A percentile compares a stretch with the other conserved stretches of the same genome.
These are phyloP conservation scores for Podospora comata DNA, from an alignment of 495 filamentous ascomycete species.

Conservation along the genomic window DNA sequence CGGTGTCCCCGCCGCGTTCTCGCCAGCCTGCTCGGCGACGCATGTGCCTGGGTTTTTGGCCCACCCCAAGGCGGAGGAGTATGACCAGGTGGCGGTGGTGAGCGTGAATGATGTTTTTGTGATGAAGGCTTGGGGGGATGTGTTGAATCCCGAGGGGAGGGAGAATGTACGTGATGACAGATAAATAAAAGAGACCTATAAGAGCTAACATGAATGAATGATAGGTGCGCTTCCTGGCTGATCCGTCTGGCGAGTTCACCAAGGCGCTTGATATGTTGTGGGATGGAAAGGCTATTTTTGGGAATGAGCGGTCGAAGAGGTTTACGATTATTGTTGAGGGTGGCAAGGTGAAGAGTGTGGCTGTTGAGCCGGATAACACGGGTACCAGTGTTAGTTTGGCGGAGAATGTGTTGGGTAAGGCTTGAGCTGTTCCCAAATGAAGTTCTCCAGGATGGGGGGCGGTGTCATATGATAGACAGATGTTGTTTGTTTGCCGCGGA, in stretches of 20 bases:
- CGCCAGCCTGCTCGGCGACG: slow-evolving; percentile 70
- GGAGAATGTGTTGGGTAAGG: slow-evolving; percentile 61
- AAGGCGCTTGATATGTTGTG: slow-evolving; percentile 80
- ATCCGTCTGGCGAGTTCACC: slow-evolving; percentile 80
- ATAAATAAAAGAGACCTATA: too few species aligned
- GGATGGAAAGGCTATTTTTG: slow-evolving; percentile 80
- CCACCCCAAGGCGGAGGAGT: slow-evolving; percentile 66
- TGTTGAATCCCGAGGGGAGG: slow-evolving; percentile 59
- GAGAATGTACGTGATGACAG: not conserved
- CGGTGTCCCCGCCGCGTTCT: slow-evolving; percentile 88
- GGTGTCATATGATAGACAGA: not conserved
- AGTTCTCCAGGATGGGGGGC: too few species aligned
- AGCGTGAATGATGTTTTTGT: slow-evolving; percentile 95
- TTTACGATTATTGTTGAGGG: slow-evolving; percentile 78
- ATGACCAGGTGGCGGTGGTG: slow-evolving; percentile 80
- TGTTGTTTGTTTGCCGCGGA: not conserved
- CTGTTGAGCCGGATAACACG: slow-evolving; percentile 91
- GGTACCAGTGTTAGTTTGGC: slow-evolving; percentile 61
- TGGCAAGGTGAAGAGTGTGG: slow-evolving; percentile 70
- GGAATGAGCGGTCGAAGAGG: slow-evolving; percentile 78
- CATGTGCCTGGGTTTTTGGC: slow-evolving; percentile 83
- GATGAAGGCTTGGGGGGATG: slow-evolving; percentile 82
- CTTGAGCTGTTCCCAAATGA: not conserved
- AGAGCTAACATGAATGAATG: not conserved
- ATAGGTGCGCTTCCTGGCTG: slow-evolving; percentile 82